Conservation (phyloP, 495 filamentous ascomycete species). For the Penicillium coffeae region DNA sequence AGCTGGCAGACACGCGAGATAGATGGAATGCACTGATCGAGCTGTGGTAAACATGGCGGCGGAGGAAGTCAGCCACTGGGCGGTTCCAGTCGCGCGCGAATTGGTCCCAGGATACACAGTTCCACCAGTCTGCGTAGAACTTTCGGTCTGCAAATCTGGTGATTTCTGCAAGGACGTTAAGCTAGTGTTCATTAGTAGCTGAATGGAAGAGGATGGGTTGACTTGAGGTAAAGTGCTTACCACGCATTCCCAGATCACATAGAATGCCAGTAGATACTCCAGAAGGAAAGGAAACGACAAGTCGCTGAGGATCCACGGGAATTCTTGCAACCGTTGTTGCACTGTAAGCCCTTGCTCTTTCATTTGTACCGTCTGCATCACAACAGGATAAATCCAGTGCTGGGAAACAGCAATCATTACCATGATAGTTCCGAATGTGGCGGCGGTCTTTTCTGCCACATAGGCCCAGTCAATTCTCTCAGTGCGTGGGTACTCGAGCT, state of each 20-base stretch:
- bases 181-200: constrained; percentile 17
- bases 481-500: constrained; percentile 70
- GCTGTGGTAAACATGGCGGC: constrained; percentile 72
- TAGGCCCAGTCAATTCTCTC: constrained; percentile 66
- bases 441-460: constrained; percentile 62
- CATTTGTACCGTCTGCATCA: constrained; percentile 60
- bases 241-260: constrained; percentile 77
- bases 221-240: constrained; percentile 11
- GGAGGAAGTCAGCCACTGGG: constrained; percentile 65
- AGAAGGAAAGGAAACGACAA: constrained; percentile 73
- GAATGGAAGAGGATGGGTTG: neutral
- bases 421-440: constrained; percentile 58
- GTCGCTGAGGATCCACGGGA: constrained; percentile 66
- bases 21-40: constrained; percentile 67
- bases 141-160: constrained; percentile 72
- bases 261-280: constrained; percentile 60
- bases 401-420: constrained; percentile 47
- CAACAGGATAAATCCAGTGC: constrained; percentile 60
- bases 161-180: constrained; percentile 71
- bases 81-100: constrained; percentile 75
- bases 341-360: constrained; percentile 54
- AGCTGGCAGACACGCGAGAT: constrained; percentile 63
- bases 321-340: constrained; percentile 55
- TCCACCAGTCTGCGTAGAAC: constrained; percentile 76
- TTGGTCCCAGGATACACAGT: constrained; percentile 45